Evolutionary conservation across 495 filamentous ascomycete genomes (phyloP), one percentile per base, ranked within the genome.

Genomic region (Xylaria cubensis): DNA sequence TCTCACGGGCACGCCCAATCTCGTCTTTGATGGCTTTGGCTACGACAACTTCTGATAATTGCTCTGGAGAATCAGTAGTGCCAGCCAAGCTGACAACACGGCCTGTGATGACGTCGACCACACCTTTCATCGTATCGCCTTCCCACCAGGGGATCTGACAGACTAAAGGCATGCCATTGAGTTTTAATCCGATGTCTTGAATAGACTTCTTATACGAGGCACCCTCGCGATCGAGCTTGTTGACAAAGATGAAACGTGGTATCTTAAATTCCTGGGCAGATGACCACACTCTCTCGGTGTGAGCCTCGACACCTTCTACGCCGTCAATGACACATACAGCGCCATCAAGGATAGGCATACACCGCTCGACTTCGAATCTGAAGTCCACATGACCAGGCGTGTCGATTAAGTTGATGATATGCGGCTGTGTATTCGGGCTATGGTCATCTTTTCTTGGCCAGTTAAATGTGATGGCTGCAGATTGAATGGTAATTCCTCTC

Each of bases 321-420:
- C 94, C 94, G 73, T 99, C 97, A 24, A 99, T 87, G 74, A 99
- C 97, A 75, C 95, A 98, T 41, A 99, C 91, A 1, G 95, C 95
- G 10, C 96, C 96, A 79, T 99, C 97, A 0, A 99, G 89, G 44
- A 98, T 92, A 39, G 95, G 93, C 58, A 98, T 82, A 21, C 95
- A 98, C 19, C 97, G 90, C 73, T 98, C 87, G 19, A 99, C 97
- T 80, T 99, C 97, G 74, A 98, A 98, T 2, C 96, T 97, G 78
- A 99, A 99, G 79, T 99, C 97, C 32, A 97, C 95, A 75, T 99
- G 97, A 3, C 97, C 97, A 0, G 97, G 97, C 0, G 97, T 99
- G 80, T 99, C 97, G 59, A 99, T 98, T 2, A 99, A 84, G 81
- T 98, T 98, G 77, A 99, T 91, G 24, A 80, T 80, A 67, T 83